phyloP scores from a whole-genome alignment of 805 yeast species.

The Wickerhamomyces subpelliculosus region DNA sequence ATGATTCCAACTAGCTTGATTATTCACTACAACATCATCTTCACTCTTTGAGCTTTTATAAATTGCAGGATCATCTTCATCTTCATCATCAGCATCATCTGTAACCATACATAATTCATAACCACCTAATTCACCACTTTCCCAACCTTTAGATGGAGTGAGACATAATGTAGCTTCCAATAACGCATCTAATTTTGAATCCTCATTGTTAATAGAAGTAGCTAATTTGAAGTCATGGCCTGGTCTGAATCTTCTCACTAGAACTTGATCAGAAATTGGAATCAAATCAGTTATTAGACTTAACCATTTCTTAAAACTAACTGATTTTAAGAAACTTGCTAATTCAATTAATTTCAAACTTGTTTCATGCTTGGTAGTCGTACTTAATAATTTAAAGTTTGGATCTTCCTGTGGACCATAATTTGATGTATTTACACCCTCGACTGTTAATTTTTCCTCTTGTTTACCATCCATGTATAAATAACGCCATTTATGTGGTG shows the following conservation, averaged over 20 bases:
- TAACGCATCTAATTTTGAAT: conserved; percentile 27
- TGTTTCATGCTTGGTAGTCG: conserved; percentile 17
- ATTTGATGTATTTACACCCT: conserved; percentile 27
- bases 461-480: conserved; percentile 70
- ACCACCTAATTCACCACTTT: conserved; percentile 86
- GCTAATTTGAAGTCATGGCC: conserved; percentile 93
- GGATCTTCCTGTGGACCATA: conserved; percentile 43
- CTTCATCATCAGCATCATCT: conserved; percentile 37
- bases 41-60: conserved; percentile 51
- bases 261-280: conserved; percentile 56
- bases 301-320: conserved; percentile 66
- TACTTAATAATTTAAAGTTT: conserved; percentile 37
- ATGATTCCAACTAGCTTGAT: conserved; percentile 80
- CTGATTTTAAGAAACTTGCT: conserved; percentile 51
- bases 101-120: conserved; percentile 84
- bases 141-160: conserved; percentile 84
- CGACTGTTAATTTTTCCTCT: conserved; percentile 23
- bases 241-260: conserved; percentile 86
- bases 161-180: conserved; percentile 77
- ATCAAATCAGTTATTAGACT: conserved; percentile 51
- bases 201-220: conserved; percentile 43
- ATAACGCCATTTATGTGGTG: conserved; percentile 89
- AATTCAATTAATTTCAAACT: conserved; percentile 43
- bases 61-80: conserved; percentile 77
- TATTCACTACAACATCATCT: conserved; percentile 71